Conservation (phyloP, 441 rosid species). For the Mallotus repandus region DNA sequence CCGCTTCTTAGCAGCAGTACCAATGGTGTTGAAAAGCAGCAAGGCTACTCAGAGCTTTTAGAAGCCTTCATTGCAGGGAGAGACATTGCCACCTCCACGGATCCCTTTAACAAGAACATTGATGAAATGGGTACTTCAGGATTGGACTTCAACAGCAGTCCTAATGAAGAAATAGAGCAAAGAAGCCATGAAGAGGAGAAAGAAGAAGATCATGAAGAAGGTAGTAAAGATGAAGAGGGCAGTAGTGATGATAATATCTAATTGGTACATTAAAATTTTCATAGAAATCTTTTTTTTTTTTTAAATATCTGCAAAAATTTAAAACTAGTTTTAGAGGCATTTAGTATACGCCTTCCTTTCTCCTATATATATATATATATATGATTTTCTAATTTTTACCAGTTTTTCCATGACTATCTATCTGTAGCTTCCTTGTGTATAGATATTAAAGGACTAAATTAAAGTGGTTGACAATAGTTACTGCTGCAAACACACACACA, state of each 20-base stretch:
- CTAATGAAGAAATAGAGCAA: constrained; percentile 9
- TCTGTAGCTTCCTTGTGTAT: no score
- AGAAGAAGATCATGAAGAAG: constrained; percentile 17
- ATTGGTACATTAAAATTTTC: constrained; percentile 1
- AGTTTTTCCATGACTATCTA: no score
- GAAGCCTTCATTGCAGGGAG: constrained; percentile 24
- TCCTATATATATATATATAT: no score
- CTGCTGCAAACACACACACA: no score
- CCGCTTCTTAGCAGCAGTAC: constrained; percentile 7
- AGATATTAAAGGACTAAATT: no score
- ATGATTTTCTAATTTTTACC: no score
- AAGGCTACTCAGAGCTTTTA: constrained; percentile 30
- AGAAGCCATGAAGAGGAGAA: constrained; percentile 20
- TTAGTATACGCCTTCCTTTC: no score
- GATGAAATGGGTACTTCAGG: constrained; percentile 22
- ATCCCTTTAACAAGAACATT: constrained; percentile 14
- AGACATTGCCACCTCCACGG: constrained; percentile 14
- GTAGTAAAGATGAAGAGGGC: constrained; percentile 1
- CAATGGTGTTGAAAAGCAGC: constrained; percentile 17
- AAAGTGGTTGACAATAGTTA: no score
- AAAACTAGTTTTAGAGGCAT: no score
- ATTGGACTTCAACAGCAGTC: constrained; percentile 17
- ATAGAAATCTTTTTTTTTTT: neutral
- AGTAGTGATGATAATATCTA: constrained; percentile 9
- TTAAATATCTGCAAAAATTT: no score